Conservation (phyloP, 176 grass and related monocot species). For the Ensete ventricosum region DNA sequence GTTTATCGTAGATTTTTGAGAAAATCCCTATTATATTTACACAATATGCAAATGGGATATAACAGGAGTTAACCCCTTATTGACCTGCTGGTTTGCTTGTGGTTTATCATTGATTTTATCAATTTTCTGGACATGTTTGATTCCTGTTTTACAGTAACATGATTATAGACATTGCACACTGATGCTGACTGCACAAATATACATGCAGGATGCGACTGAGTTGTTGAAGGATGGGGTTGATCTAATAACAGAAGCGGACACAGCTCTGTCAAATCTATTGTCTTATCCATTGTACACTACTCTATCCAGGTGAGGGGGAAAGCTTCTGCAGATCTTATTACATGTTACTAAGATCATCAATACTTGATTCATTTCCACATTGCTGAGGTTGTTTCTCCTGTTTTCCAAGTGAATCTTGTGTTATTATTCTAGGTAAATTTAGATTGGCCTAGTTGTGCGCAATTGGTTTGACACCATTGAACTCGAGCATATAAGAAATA, state of each 20-base stretch:
- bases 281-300: slow-evolving; percentile 73
- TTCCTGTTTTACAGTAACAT: neutral
- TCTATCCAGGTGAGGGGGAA: slow-evolving; percentile 49
- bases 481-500: too few relatives aligned
- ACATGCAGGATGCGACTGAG: slow-evolving; percentile 62
- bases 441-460: too few relatives aligned
- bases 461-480: too few relatives aligned
- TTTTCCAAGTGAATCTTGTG: neutral
- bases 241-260: slow-evolving; percentile 74
- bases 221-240: slow-evolving; percentile 84
- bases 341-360: too few relatives aligned
- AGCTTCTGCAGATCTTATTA: neutral
- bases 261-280: slow-evolving; percentile 59
- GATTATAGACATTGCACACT: neutral
- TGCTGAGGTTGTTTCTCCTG: neutral
- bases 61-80: too few relatives aligned
- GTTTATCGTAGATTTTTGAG: too few relatives aligned
- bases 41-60: too few relatives aligned
- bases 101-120: too few relatives aligned
- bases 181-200: neutral
- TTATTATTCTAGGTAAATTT: too few relatives aligned
- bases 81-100: too few relatives aligned
- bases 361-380: too few relatives aligned
- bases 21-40: too few relatives aligned
- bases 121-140: neutral